Evolutionary conservation across 2,329 filamentous ascomycete genomes (phyloP), one percentile per base, ranked within the genome.

Genomic region (Pseudogymnoascus verrucosus): DNA sequence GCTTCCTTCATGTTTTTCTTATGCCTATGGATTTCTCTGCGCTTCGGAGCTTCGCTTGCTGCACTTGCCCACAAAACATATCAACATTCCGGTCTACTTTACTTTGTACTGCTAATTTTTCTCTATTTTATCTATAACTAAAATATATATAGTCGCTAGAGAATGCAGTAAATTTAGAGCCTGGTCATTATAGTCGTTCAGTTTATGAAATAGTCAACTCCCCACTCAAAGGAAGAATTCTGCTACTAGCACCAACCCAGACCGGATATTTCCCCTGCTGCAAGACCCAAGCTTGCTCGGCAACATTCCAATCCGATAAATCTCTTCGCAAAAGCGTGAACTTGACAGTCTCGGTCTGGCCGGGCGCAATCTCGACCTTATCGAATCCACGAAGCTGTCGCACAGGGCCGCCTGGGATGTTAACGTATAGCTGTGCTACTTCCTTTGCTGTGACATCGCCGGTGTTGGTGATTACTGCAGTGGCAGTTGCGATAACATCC

Each of bases 291-390:
- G 97, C 88, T 80, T 97, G 93, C 14, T 77, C 74, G 1, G 72
- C 80, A 0, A 84, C 78, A 69, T 96, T 90, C 93, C 93, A 97
- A 78, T 92, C 95, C 73, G 88, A 91, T 63, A 97, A 69, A 72
- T 97, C 93, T 64, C 91, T 86, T 42, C 93, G 83, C 5, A 87
- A 92, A 63, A 97, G 76, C 14, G 86, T 82, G 0, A 84, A 86
- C 0, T 75, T 80, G 78, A 95, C 96, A 2, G 80, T 84, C 2
- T 78, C 80, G 61, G 81, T 85, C 74, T 85, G 74, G 16, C 90
- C 91, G 0, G 90, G 82, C 3, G 83, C 79, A 67, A 97, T 86
- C 60, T 80, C 81, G 65, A 96, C 75, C 51, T 91, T 85, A 64
- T 96, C 90, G 71, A 97, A 98, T 3, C 86, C 84, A 71, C 96